Percentiles rank a stretch among this genome's conserved stretches.
phyloP scores from a whole-genome alignment of 441 rosid species.

The Cnidoscolus chayamansa region DNA sequence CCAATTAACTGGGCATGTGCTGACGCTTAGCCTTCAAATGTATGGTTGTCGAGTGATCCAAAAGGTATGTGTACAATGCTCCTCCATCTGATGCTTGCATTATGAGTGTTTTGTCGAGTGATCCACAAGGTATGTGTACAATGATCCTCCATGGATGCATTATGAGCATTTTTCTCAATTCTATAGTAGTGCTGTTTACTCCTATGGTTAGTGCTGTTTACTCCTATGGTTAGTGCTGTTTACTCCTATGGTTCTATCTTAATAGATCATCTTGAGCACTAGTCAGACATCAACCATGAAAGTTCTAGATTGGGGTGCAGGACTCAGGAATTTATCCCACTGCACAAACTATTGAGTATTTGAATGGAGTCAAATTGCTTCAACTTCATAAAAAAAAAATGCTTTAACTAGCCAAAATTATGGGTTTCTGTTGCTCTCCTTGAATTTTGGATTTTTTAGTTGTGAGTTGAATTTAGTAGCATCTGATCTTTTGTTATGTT shows the following conservation, averaged over 20 bases:
- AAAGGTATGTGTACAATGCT: slow-evolving; percentile 41
- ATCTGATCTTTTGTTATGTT: too few relatives aligned
- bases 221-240: background rate
- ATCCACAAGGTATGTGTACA: slow-evolving; percentile 59
- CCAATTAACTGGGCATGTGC: slow-evolving; percentile 65
- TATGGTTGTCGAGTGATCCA: slow-evolving; percentile 87
- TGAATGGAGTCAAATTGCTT: too few relatives aligned
- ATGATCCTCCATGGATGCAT: background rate
- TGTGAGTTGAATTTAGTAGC: too few relatives aligned
- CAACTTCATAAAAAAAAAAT: too few relatives aligned
- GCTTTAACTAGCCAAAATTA: too few relatives aligned
- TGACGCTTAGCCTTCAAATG: slow-evolving; percentile 81
- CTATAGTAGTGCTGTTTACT: too few relatives aligned
- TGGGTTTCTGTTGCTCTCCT: too few relatives aligned
- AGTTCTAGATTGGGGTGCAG: background rate
- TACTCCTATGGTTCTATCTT: background rate
- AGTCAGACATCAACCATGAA: background rate
- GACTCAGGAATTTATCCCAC: background rate
- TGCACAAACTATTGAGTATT: too few relatives aligned
- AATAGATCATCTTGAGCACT: background rate
- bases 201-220: background rate
- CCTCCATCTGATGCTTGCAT: background rate
- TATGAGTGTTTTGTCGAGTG: slow-evolving; percentile 55
- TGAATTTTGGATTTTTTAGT: too few relatives aligned
- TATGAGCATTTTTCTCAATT: background rate